These are phyloP conservation scores for Sanghuangporus sanghuang DNA, from an alignment of 1,284 basidiomycete species.

Conservation along the genomic window DNA sequence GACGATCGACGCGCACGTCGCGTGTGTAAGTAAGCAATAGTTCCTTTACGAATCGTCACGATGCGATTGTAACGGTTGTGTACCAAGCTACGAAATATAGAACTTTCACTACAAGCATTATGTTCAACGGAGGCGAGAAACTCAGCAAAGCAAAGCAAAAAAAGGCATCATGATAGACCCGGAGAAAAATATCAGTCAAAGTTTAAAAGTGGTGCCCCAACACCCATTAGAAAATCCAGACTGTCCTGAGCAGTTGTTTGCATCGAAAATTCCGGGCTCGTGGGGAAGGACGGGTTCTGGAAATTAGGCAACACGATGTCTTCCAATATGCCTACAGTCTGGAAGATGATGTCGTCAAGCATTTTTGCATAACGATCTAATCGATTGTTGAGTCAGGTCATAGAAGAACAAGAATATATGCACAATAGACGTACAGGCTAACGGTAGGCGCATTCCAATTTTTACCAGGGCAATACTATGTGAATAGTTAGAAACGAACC, in stretches of 20 bases:
- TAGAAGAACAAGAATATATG: not conserved
- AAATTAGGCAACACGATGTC: slow-evolving; percentile 10
- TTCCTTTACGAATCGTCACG: too few species aligned
- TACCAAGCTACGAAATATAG: not conserved
- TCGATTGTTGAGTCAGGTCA: not conserved
- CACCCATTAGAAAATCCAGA: slow-evolving; percentile 10
- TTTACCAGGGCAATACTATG: slow-evolving; percentile 51
- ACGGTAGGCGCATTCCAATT: slow-evolving; percentile 58
- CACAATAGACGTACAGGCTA: slow-evolving; percentile 39
- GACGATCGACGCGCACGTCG: too few species aligned
- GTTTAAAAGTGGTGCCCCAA: not conserved
- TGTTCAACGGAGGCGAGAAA: not conserved
- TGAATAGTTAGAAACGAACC: not conserved
- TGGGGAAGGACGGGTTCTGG: slow-evolving; percentile 12
- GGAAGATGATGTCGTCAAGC: slow-evolving; percentile 41
- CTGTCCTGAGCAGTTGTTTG: slow-evolving; percentile 6
- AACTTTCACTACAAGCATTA: not conserved
- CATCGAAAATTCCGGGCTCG: not conserved
- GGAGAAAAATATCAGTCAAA: not conserved
- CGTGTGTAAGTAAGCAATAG: too few species aligned
- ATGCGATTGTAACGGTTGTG: not conserved
- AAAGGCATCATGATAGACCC: not conserved
- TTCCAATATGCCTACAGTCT: slow-evolving; percentile 26
- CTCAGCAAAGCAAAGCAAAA: not conserved
- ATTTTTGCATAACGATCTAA: slow-evolving; percentile 57